Evolutionary conservation across 768 basidiomycete species (phyloP), one percentile per base, ranked within the genome.

Genomic region (Mrakia blollopis): DNA sequence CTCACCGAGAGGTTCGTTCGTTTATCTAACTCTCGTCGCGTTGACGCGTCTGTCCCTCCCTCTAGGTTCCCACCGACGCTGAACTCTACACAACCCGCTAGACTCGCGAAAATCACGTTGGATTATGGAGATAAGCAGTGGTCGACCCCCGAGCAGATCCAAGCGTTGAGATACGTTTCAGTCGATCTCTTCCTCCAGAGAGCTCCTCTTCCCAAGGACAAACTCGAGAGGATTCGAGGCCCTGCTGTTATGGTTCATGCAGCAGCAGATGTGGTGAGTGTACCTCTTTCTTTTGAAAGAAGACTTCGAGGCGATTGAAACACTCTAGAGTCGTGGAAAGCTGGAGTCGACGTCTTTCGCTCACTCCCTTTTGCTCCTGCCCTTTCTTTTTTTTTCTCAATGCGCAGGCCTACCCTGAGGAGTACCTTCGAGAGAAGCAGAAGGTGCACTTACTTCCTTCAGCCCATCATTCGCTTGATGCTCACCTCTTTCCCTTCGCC

Each of bases 141-240:
- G 73, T 6, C 4, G 21, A 50, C 73, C 1, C 32, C 47, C 23
- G 30, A 52, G 0, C 60, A 67, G 28, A 67, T 74, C 44, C 21
- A 65, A 52, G 30, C 5, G 14, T 23, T 74, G 7, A 44, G 65
- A 2, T 32, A 32, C 10, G n/a, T 65, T 25, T 62, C 73, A 23
- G 61, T 65, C 65, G 73, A 60, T n/a, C 62, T 74, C 44, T 74
- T 74, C 44, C 30, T 68, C 41, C 47, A 67, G 14, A 62, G 73
- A 54, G 50, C 44, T 21, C 73, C 73, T 37, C 63, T 74, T 8
- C 61, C 73, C 30, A 50, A 62, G 32, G 41, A 50, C 28, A 41
- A 65, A 21, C 73, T 74, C 18, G 18, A 62, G 41, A 41, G 32
- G 25, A 74, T 74, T n/a, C 57, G 35, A 30, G 47, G 47, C 16